Percentiles rank a stretch among this genome's conserved stretches.
Conservation (phyloP, 148 eudicot species). For the Spergularia bocconei region DNA sequence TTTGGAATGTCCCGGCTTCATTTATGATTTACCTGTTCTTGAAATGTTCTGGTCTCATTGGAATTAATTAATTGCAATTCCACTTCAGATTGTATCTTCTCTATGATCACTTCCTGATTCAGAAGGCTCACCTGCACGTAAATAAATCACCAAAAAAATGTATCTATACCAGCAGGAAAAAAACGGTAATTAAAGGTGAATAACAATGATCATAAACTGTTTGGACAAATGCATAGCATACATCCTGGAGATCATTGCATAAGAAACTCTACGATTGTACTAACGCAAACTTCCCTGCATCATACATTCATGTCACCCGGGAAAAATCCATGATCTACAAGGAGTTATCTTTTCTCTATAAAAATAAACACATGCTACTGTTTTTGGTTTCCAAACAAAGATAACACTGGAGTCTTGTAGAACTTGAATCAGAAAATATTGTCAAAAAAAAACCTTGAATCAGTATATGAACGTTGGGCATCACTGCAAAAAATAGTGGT, state of each 20-base stretch:
- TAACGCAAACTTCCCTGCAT: neutral
- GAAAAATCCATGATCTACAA: neutral
- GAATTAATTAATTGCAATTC: conserved; percentile 73
- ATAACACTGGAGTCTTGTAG: neutral
- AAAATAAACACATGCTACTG: conserved; percentile 1
- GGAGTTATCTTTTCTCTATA: neutral
- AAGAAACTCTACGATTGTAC: neutral
- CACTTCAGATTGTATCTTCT: conserved; percentile 82
- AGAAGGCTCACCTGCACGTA: conserved; percentile 83
- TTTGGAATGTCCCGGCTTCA: neutral
- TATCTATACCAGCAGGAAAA: neutral
- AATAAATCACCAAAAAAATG: conserved; percentile 1
- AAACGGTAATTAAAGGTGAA: neutral
- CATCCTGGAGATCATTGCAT: conserved; percentile 6
- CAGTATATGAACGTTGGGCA: neutral
- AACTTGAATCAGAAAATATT: neutral
- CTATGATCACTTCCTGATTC: conserved; percentile 90
- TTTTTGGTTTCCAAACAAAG: neutral
- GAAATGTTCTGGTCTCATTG: conserved; percentile 78
- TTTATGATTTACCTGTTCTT: conserved; percentile 64
- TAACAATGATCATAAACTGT: conserved; percentile 9
- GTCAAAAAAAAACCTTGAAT: too few species aligned
- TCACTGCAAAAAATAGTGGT: neutral
- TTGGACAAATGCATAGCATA: neutral
- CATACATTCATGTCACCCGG: neutral